Percentiles rank a stretch among this genome's conserved stretches.
Conservation (phyloP, 306 rosid genomes). For the Sesbania bispinosa region DNA sequence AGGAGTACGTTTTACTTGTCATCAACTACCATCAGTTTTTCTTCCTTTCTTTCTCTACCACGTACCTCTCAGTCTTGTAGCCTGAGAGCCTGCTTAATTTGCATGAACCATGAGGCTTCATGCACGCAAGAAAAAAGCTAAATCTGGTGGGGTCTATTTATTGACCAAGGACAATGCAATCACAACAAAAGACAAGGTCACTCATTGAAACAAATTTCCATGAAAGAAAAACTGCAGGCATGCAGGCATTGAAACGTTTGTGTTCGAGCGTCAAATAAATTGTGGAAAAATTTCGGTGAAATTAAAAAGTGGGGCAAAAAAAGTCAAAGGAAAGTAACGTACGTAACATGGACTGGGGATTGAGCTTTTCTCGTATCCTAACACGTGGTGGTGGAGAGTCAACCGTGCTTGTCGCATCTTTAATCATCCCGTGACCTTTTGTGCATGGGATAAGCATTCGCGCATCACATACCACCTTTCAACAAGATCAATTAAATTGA, state of each 20-base stretch:
- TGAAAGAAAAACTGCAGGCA: no score
- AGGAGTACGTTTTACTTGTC: background rate
- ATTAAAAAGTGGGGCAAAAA: background rate
- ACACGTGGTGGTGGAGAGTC: background rate
- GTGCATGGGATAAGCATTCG: slow-evolving; percentile 19
- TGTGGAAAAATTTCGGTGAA: background rate
- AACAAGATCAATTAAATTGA: slow-evolving; percentile 36
- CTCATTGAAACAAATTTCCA: no score
- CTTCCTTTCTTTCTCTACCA: background rate
- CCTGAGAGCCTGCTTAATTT: background rate
- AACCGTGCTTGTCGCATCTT: background rate
- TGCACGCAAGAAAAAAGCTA: background rate
- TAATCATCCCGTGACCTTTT: background rate
- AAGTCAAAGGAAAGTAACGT: background rate
- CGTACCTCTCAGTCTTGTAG: background rate
- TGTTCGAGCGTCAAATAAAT: background rate
- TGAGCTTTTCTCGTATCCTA: background rate
- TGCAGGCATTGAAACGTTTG: no score
- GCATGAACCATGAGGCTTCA: background rate
- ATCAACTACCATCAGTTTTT: background rate
- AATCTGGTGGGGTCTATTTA: background rate
- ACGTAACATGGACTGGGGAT: background rate
- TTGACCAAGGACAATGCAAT: background rate
- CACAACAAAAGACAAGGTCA: no score
- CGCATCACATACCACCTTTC: slow-evolving; percentile 24